These are phyloP conservation scores for Fraxinus velutina DNA, from an alignment of 305 asterid genomes.

Conservation along the genomic window DNA sequence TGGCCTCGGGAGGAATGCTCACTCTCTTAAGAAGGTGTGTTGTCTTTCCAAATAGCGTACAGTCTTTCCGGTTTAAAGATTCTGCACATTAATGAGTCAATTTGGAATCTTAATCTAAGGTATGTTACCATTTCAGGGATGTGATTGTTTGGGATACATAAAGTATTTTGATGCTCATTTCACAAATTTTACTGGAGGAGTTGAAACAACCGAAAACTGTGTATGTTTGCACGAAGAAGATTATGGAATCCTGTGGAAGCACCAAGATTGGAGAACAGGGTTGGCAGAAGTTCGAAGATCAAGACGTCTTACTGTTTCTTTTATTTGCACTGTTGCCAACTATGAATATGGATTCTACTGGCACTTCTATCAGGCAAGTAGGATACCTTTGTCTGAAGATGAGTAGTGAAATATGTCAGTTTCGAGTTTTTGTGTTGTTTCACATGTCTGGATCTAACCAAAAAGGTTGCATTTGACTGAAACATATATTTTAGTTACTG, in stretches of 20 bases:
- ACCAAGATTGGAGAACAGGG: slow-evolving; percentile 99
- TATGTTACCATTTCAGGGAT: slow-evolving; percentile 57
- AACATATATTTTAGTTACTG: slow-evolving; percentile 10
- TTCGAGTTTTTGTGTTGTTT: background rate
- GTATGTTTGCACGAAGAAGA: slow-evolving; percentile 98
- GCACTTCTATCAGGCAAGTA: slow-evolving; percentile 92
- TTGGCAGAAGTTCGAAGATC: slow-evolving; percentile 91
- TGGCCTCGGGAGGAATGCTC: slow-evolving; percentile 95
- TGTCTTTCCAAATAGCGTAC: background rate
- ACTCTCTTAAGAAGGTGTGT: slow-evolving; percentile 88
- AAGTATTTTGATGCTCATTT: slow-evolving; percentile 92
- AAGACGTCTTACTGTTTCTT: slow-evolving; percentile 89
- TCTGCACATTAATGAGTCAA: slow-evolving; percentile 4
- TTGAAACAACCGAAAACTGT: slow-evolving; percentile 89
- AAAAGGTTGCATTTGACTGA: background rate
- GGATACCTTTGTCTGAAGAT: slow-evolving; percentile 15
- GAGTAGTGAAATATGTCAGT: background rate
- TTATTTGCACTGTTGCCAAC: slow-evolving; percentile 90
- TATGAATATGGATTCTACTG: slow-evolving; percentile 95
- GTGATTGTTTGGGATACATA: slow-evolving; percentile 88
- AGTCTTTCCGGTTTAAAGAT: background rate
- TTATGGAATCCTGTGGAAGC: slow-evolving; percentile 96
- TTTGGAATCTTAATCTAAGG: slow-evolving; percentile 14
- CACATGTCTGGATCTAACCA: background rate
- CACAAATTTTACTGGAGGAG: slow-evolving; percentile 90